phyloP scores from a whole-genome alignment of 768 basidiomycete species.

The Arthromyces matolae region DNA sequence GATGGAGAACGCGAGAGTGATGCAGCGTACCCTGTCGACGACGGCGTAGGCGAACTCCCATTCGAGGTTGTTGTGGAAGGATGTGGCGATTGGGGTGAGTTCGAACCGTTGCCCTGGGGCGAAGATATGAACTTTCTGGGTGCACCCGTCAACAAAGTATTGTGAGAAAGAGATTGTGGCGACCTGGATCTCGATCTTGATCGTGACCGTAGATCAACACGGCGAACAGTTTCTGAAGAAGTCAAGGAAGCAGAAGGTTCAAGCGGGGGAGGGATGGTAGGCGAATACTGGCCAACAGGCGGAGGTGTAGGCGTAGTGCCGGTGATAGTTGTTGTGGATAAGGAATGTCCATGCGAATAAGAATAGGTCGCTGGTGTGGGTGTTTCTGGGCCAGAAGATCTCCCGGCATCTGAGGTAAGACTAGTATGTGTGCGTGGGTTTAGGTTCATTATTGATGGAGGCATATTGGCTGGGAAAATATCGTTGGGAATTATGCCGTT shows the following conservation, averaged over 20 bases:
- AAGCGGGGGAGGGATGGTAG: conserved; percentile 8
- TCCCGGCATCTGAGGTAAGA: conserved; percentile 17
- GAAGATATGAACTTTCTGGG: conserved; percentile 2
- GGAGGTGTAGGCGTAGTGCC: conserved; percentile 34
- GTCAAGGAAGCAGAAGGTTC: conserved; percentile 18
- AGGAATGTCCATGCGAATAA: conserved; percentile 44
- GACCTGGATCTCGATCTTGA: conserved; percentile 14
- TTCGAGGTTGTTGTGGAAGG: conserved; percentile 32
- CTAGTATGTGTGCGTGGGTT: conserved; percentile 28
- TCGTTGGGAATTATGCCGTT: conserved; percentile 33
- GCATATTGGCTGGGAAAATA: conserved; percentile 39
- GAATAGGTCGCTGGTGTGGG: conserved; percentile 37
- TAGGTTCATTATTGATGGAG: conserved; percentile 35
- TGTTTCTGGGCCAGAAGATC: conserved; percentile 36
- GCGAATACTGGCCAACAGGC: conserved; percentile 7
- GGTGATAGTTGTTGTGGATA: conserved; percentile 48
- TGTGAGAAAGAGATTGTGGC: no score
- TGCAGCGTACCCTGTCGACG: conserved; percentile 53
- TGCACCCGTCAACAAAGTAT: background rate
- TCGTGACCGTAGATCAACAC: conserved; percentile 14
- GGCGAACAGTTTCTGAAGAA: conserved; percentile 18
- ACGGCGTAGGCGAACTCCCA: conserved; percentile 54
- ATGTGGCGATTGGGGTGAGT: conserved; percentile 22
- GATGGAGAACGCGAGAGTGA: conserved; percentile 51
- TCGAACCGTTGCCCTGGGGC: conserved; percentile 17